Evolutionary conservation across 805 yeast species (phyloP), one percentile per base, ranked within the genome.

Genomic region (Yarrowia divulgata): DNA sequence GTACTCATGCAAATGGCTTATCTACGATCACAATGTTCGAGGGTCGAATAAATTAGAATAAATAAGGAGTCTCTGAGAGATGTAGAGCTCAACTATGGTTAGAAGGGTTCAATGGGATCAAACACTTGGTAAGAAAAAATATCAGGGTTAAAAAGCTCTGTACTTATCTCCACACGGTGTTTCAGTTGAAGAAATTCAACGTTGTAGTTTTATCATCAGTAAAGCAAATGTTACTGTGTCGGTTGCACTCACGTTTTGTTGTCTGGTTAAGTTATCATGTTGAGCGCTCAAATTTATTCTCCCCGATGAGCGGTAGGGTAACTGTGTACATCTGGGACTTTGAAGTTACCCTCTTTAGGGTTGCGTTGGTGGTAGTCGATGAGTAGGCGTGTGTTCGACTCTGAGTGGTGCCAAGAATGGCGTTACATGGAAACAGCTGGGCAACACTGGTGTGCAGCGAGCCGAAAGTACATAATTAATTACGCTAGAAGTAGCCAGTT

Each of bases 121-220:
- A 68, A 48, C 68, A 32, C 18, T 57, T 18, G 34, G 54, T 35
- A 37, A 10, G n/a, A 40, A 23, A 29, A 54, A 48, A 54, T 75
- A 77, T 80, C 82, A 80, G 82, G 77, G 81, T 80, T 80, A 80
- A 80, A 80, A 80, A 80, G 82, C 82, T 80, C 82, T 75, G 75
- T 69, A 71, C 71, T 73, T 75, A 74, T 70, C 70, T 74, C 77
- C 77, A 75, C 76, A 77, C 75, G 78, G 74, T 52, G 71, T 37
- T 78, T 79, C 81, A 76, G 81, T 74, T 78, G 81, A 80, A 79
- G 81, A 79, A 79, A 79, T 80, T 80, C 81, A 75, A 73, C 52
- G 66, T 60, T 60, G 66, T 60, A 60, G 45, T 32, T 60, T 60
- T 60, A 60, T 60, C 66, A 60, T 60, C 66, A 60, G 66, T 34